Evolutionary conservation across 1,139 yeast genomes (phyloP), one percentile per base, ranked within the genome.

Genomic region (Trichomonascaceae sp.): DNA sequence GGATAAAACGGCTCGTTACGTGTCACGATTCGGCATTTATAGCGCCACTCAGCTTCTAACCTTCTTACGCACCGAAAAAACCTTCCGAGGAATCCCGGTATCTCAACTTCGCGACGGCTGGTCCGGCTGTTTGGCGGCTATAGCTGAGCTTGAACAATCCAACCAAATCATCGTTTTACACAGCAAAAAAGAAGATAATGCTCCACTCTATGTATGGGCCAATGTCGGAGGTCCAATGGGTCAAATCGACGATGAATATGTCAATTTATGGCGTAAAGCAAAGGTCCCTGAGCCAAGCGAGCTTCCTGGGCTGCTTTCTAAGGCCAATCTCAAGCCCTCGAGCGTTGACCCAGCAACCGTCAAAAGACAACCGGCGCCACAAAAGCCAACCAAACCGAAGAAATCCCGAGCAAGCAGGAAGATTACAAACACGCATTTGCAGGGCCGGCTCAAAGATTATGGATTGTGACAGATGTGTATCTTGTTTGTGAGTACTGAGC

Each of bases 81-180:
- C 96, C 1, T 90, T 88, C 68, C 88, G 84, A 65, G 99, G 99
- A 2, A 79, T 87, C 1, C 76, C 90, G 0, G 96, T 93, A 32
- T 88, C 88, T 66, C 96, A 91, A 64, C 76, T 95, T 57, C 85
- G 84, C 64, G 99, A 95, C 67, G 99, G 99, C 19, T 95, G 99
- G 99, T 80, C 87, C 51, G 95, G 91, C n/a, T 91, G 96, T 67
- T 70, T 85, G 49, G 82, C 81, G 6, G 87, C 95, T 0, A 82
- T 93, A 30, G 83, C 83, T 50, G 84, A 85, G 62, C 74, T 93
- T 47, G 98, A 93, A 66, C 77, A 78, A 53, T 84, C 85, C 54
- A 81, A 85, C 57, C 85, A 87, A 62, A 83, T 91, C 45, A 76
- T 93, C 47, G 96, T 93, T 2, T 74, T 89, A 61, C 79, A 96